Base-by-base conservation (phyloP, 2,329 filamentous ascomycete species). In the Delphinella strobiligena region DNA sequence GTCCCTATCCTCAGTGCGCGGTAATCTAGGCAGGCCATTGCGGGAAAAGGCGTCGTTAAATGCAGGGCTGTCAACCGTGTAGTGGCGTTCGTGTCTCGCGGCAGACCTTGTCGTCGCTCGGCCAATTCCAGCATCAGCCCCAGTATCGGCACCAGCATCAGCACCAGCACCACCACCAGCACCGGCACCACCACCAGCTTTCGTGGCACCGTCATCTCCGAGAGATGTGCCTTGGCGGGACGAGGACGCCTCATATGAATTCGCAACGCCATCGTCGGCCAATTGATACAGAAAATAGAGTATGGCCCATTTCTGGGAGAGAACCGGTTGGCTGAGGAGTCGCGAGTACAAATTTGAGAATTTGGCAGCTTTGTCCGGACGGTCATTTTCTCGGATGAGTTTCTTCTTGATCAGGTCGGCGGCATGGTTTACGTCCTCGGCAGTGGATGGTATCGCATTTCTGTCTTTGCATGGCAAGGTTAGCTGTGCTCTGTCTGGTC, bases 221-320 rank as follows among this genome's bases (percentile, higher is more conserved):
- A 27, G 22, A 4, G 33, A 33, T 19, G 32, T 32, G 12, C 22
- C 19, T 9, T 18, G 34, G n/a, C 19, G 38, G 12, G 38, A 41
- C 4, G 34, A 31, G 18, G 37, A 27, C 18, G 24, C 14, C 8
- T 34, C 44, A 11, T 34, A 18, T 27, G 22, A 27, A 12, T 12
- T 12, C 12, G 22, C 22, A 12, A 27, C 22, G 11, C 51, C 41
- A 17, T 35, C 39, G 14, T 88, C 82, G 45, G 84, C 78, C 35
- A 95, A 73, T 51, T 85, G 79, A 58, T 91, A 82, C 31, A 98
- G 74, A 31, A 98, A 77, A 58, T 93, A 93, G 15, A 98, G 70
- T 48, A 98, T 95, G 3, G 83, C 86, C 87, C 88, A 96, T 72
- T 98, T 98, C 61, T 94, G 83, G 53, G 84, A 82, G 33, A 98